phyloP scores from a whole-genome alignment of 441 rosid species.

The Mallotus japonicus region DNA sequence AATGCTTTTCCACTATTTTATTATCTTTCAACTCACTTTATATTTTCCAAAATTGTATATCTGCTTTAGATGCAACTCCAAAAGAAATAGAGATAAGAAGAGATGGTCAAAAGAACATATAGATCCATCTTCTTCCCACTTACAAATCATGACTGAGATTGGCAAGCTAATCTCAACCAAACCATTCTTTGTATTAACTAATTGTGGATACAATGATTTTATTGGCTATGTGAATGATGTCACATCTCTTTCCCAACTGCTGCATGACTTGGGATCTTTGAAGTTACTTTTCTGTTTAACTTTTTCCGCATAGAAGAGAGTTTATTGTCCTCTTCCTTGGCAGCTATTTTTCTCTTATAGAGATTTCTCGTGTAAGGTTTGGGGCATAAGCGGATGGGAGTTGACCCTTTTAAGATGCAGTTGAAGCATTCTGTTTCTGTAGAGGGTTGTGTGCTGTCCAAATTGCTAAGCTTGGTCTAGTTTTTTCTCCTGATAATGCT shows the following conservation, averaged over 20 bases:
- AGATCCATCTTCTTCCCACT: not conserved
- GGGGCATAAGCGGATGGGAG: not conserved
- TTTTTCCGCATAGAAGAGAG: not conserved
- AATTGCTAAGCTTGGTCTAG: too few species aligned
- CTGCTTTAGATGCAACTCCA: not conserved
- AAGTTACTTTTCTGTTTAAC: not conserved
- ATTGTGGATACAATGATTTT: not conserved
- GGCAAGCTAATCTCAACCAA: not conserved
- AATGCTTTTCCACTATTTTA: not conserved
- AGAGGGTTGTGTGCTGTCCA: not conserved
- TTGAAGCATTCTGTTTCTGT: not conserved
- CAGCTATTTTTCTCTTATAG: not conserved
- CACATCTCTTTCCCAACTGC: not conserved
- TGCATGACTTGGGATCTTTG: not conserved
- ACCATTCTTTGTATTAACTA: not conserved
- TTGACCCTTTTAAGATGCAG: not conserved
- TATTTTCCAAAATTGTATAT: not conserved
- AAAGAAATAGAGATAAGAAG: not conserved
- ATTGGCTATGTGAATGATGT: not conserved
- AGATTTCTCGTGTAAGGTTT: not conserved
- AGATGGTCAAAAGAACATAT: not conserved
- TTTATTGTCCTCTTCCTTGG: not conserved
- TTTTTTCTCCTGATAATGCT: too few species aligned
- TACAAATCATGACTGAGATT: not conserved
- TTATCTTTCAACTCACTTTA: not conserved